phyloP scores from a whole-genome alignment of 1,284 basidiomycete genomes.

The Rhodotorula sp. region DNA sequence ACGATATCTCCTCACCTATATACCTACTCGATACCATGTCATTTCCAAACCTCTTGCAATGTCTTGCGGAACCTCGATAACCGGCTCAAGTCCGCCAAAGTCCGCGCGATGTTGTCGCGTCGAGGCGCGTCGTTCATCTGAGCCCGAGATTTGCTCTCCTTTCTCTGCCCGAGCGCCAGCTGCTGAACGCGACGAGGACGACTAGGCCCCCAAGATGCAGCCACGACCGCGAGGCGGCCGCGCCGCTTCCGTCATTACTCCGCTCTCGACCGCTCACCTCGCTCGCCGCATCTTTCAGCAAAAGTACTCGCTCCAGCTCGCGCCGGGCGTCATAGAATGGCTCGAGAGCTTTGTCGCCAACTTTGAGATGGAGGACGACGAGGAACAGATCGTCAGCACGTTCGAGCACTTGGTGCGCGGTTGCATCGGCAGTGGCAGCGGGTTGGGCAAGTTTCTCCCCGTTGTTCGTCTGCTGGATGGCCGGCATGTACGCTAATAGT shows the following conservation, averaged over 20 bases:
- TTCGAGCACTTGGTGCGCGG: slow-evolving; percentile 36
- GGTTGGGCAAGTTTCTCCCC: slow-evolving; percentile 23
- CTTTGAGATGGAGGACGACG: slow-evolving; percentile 26
- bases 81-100: too few relatives aligned
- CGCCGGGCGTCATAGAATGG: slow-evolving; percentile 33
- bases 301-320: slow-evolving; percentile 38
- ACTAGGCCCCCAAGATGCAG: background rate
- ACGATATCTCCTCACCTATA: too few relatives aligned
- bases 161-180: background rate
- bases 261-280: slow-evolving; percentile 11
- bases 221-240: too few relatives aligned
- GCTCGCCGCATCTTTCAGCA: slow-evolving; percentile 37
- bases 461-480: too few relatives aligned
- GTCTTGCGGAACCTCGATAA: background rate
- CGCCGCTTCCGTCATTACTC: background rate
- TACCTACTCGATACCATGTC: background rate
- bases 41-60: background rate
- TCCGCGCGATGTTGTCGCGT: too few relatives aligned
- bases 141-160: background rate
- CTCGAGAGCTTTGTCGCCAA: slow-evolving; percentile 20
- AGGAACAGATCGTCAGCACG: slow-evolving; percentile 20
- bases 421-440: slow-evolving; percentile 26
- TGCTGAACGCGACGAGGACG: too few relatives aligned
- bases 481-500: too few relatives aligned
- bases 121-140: too few relatives aligned